Conservation (phyloP, 345 rosid genomes). For the Euclidium syriacum region DNA sequence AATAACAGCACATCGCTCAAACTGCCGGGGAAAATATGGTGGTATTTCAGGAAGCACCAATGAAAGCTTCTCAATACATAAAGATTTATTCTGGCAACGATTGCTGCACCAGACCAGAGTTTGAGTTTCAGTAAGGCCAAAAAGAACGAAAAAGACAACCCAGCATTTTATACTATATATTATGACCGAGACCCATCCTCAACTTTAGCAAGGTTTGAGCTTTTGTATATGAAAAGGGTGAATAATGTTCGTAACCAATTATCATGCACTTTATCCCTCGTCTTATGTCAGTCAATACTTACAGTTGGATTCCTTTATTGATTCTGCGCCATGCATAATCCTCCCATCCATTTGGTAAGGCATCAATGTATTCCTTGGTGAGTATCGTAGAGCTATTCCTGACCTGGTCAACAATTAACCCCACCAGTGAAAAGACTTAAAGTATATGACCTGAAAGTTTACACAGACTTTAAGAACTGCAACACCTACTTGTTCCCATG, state of each 20-base stretch:
- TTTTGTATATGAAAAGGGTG: not conserved
- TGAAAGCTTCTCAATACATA: slow-evolving; percentile 85
- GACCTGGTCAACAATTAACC: slow-evolving; percentile 59
- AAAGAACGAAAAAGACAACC: not conserved
- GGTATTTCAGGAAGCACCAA: slow-evolving; percentile 78
- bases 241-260: not conserved
- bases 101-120: slow-evolving; percentile 52
- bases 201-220: not conserved
- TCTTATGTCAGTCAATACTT: slow-evolving; percentile 29
- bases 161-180: not conserved
- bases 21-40: slow-evolving; percentile 78
- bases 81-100: slow-evolving; percentile 61
- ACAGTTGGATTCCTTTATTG: slow-evolving; percentile 87
- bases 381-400: slow-evolving; percentile 87
- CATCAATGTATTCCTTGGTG: slow-evolving; percentile 86
- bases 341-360: slow-evolving; percentile 94
- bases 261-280: not conserved
- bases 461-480: slow-evolving; percentile 1
- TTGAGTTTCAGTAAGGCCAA: not conserved
- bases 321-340: slow-evolving; percentile 96
- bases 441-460: not conserved
- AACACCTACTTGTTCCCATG: slow-evolving; percentile 63
- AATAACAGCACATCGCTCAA: slow-evolving; percentile 85
- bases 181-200: not conserved
- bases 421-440: slow-evolving; percentile 36